A percentile compares a stretch with the other conserved stretches of the same genome.
Evolutionary conservation across 2,329 filamentous ascomycete species (phyloP).

Genomic region (Xylaria sp.): DNA sequence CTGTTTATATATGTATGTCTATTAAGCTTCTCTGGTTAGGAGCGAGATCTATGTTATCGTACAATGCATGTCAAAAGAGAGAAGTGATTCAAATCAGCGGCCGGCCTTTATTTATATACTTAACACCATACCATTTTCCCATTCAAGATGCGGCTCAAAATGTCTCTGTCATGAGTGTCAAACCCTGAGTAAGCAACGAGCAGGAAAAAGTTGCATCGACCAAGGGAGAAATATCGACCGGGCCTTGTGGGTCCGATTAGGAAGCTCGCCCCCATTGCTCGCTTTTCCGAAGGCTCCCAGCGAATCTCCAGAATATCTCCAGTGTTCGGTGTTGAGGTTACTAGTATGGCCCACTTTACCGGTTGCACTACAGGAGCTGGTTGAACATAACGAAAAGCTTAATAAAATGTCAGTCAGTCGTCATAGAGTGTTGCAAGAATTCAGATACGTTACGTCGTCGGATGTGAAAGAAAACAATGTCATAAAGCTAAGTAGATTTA

Average conservation of each 20-base stretch:
- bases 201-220: conserved; percentile 5
- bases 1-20: neutral
- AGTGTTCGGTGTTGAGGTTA: neutral
- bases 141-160: neutral
- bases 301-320: conserved; percentile 4
- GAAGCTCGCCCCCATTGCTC: conserved; percentile 2
- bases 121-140: neutral
- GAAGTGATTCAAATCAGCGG: neutral
- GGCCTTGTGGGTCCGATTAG: conserved; percentile 8
- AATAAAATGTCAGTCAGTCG: neutral
- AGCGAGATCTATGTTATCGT: neutral
- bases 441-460: no score
- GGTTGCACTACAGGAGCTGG: neutral
- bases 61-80: neutral
- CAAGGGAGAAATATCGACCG: neutral
- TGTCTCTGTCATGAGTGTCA: conserved; percentile 6
- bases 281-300: neutral
- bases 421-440: no score
- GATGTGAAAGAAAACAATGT: no score
- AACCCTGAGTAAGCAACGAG: conserved; percentile 10
- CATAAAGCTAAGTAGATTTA: no score
- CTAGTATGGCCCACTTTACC: neutral
- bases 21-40: neutral
- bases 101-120: neutral
- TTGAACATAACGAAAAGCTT: neutral